phyloP scores from a whole-genome alignment of 305 asterid species.

The Fraxinus angustifolia region DNA sequence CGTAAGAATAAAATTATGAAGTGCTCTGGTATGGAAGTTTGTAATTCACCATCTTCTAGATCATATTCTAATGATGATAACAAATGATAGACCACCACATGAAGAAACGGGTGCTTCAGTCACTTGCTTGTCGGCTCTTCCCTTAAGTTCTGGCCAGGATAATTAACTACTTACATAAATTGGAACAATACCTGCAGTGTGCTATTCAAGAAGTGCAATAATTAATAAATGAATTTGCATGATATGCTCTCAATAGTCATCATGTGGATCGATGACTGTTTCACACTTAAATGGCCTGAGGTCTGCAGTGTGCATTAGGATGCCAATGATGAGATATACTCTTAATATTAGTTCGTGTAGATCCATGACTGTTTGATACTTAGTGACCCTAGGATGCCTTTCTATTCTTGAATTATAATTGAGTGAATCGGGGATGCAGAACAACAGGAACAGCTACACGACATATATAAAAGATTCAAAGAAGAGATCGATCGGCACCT shows the following conservation, averaged over 20 bases:
- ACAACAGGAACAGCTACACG: constrained; percentile 63
- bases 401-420: constrained; percentile 24
- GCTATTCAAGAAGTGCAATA: neutral
- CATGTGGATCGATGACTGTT: constrained; percentile 16
- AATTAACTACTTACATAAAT: neutral
- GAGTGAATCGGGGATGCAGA: constrained; percentile 42
- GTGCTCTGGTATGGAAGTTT: neutral
- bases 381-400: neutral
- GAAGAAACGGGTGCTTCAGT: neutral
- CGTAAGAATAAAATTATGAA: neutral
- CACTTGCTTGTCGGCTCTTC: neutral
- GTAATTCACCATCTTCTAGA: neutral
- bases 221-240: constrained; percentile 2
- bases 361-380: constrained; percentile 15
- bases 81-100: neutral
- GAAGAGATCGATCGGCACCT: constrained; percentile 66
- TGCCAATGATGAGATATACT: neutral
- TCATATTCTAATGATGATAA: neutral
- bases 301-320: neutral
- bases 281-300: constrained; percentile 13
- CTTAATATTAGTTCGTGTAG: constrained; percentile 14
- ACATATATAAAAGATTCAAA: constrained; percentile 60
- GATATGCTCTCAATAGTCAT: constrained; percentile 2
- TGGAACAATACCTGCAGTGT: neutral
- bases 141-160: constrained; percentile 1